These are phyloP conservation scores for Juglanconis sp. DNA, from an alignment of 2,329 filamentous ascomycete genomes.

Conservation along the genomic window DNA sequence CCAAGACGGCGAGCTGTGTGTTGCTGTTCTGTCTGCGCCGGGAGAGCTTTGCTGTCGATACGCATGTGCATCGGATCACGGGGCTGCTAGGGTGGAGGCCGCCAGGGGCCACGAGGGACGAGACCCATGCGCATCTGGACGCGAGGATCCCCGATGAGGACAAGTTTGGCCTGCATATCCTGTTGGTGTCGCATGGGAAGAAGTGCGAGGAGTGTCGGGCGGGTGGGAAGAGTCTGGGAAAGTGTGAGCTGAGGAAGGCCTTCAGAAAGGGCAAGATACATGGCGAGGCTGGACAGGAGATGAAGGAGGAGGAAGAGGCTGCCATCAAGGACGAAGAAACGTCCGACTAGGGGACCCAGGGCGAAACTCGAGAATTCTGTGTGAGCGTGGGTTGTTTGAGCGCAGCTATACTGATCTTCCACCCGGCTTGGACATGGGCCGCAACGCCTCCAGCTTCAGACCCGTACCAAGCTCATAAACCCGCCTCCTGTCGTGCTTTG, in stretches of 20 bases:
- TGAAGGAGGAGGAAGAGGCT: conserved; percentile 13
- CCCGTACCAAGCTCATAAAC: neutral
- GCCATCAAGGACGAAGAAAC: conserved; percentile 10
- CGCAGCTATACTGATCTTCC: neutral
- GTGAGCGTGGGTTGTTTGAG: neutral
- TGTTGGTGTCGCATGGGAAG: conserved; percentile 47
- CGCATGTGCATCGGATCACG: conserved; percentile 49
- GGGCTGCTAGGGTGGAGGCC: conserved; percentile 50
- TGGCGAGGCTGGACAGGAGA: conserved; percentile 16
- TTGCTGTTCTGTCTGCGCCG: conserved; percentile 48
- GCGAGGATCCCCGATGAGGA: conserved; percentile 42
- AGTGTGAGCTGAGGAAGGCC: conserved; percentile 39
- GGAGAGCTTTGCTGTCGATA: conserved; percentile 51
- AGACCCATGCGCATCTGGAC: conserved; percentile 49
- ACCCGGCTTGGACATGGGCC: neutral
- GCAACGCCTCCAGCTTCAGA: neutral
- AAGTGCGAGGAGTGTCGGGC: conserved; percentile 43
- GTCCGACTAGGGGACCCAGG: neutral
- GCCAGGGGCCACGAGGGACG: conserved; percentile 36
- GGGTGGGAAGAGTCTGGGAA: conserved; percentile 36
- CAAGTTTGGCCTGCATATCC: conserved; percentile 49
- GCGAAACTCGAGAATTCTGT: neutral
- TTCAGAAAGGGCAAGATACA: conserved; percentile 30
- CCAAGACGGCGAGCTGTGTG: conserved; percentile 54
- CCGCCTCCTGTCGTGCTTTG: neutral